A percentile compares a stretch with the other conserved stretches of the same genome.
Evolutionary conservation across 768 basidiomycete species (phyloP).

Genomic region (Candolleomyces aberdarensis): DNA sequence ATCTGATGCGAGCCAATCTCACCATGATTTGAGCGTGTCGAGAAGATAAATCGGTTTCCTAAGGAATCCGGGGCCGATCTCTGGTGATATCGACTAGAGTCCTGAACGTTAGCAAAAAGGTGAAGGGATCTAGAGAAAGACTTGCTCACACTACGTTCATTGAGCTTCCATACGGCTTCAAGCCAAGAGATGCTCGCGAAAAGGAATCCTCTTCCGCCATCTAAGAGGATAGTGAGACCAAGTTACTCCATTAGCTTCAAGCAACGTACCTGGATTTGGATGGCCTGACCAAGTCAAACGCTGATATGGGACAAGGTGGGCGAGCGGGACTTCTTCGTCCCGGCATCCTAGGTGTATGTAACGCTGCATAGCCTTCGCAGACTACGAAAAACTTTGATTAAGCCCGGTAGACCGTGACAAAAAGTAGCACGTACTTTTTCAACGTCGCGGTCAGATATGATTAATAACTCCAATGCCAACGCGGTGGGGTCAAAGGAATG

Average conservation of each 20-base stretch:
- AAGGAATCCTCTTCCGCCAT: background rate
- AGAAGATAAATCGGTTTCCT: constrained; percentile 3
- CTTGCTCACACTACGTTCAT: background rate
- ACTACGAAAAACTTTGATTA: background rate
- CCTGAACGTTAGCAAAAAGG: background rate
- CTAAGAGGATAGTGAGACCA: background rate
- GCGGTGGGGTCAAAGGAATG: background rate
- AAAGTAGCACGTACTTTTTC: background rate
- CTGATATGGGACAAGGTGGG: constrained; percentile 49
- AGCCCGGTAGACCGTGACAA: background rate
- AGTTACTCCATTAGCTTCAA: background rate
- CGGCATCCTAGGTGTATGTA: constrained; percentile 3
- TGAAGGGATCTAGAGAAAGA: background rate
- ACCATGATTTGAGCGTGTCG: constrained; percentile 1
- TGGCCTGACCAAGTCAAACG: constrained; percentile 54
- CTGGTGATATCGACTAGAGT: background rate
- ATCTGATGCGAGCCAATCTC: background rate
- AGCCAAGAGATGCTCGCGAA: background rate
- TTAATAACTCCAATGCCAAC: background rate
- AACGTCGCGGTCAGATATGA: background rate
- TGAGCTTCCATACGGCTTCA: background rate
- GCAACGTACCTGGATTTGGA: constrained; percentile 36
- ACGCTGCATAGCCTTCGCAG: background rate
- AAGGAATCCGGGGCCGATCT: background rate
- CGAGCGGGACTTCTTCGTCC: constrained; percentile 29